Evolutionary conservation across 768 basidiomycete species (phyloP).

Genomic region (Leccinum obscurum): DNA sequence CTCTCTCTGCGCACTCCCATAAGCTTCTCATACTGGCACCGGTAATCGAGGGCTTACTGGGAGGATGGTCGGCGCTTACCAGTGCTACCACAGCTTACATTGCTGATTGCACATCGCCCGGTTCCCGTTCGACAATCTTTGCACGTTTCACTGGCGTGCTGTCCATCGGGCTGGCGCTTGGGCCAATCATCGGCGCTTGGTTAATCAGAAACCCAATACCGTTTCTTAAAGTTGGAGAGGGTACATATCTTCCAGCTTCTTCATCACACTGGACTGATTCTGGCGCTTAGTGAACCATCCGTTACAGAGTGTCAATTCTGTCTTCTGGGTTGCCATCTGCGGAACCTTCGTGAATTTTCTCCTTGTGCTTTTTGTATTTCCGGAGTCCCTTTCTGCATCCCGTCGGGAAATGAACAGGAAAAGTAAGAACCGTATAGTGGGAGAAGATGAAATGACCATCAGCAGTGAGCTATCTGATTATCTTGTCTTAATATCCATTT

Average conservation of each 20-base stretch:
- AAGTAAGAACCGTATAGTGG: slow-evolving; percentile 31
- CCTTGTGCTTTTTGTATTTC: slow-evolving; percentile 59
- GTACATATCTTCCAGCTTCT: slow-evolving; percentile 15
- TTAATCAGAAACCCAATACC: slow-evolving; percentile 46
- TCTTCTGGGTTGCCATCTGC: slow-evolving; percentile 54
- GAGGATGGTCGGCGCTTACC: slow-evolving; percentile 70
- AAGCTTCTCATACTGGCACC: slow-evolving; percentile 76
- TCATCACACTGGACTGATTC: slow-evolving; percentile 9
- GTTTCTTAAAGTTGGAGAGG: slow-evolving; percentile 29
- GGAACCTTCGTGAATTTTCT: slow-evolving; percentile 51
- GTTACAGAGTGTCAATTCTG: slow-evolving; percentile 42
- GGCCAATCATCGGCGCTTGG: slow-evolving; percentile 67
- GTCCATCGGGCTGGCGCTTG: slow-evolving; percentile 74
- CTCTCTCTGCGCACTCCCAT: slow-evolving; percentile 64
- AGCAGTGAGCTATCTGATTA: slow-evolving; percentile 12
- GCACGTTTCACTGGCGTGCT: slow-evolving; percentile 72
- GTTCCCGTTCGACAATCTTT: slow-evolving; percentile 72
- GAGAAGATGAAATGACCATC: slow-evolving; percentile 6
- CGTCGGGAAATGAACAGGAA: slow-evolving; percentile 29
- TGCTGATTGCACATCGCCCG: slow-evolving; percentile 80
- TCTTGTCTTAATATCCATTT: slow-evolving; percentile 1
- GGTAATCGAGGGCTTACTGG: slow-evolving; percentile 74
- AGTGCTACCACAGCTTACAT: slow-evolving; percentile 67
- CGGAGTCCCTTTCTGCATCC: slow-evolving; percentile 49
- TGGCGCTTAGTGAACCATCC: slow-evolving; percentile 29